phyloP scores from a whole-genome alignment of 805 yeast species.

The Suhomyces tanzawaensis region DNA sequence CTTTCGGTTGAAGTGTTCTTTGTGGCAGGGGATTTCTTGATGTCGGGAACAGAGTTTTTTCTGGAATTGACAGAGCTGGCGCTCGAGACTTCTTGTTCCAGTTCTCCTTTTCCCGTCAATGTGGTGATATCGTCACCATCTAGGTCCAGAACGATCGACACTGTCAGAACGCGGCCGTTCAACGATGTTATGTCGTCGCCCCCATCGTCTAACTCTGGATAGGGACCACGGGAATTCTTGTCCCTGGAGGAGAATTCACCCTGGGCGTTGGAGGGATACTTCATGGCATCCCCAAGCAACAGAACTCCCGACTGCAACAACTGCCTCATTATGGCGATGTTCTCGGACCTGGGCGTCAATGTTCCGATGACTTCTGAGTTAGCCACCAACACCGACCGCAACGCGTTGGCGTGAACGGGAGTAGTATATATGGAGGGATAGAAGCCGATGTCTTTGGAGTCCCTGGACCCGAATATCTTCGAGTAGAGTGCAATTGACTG shows the following conservation, averaged over 20 bases:
- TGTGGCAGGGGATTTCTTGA: background rate
- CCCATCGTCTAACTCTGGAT: conserved; percentile 12
- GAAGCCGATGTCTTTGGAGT: conserved; percentile 18
- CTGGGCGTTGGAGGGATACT: conserved; percentile 9
- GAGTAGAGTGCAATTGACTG: conserved; percentile 20
- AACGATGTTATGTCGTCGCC: conserved; percentile 24
- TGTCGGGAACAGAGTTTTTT: background rate
- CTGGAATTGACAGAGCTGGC: background rate
- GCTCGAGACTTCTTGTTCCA: background rate
- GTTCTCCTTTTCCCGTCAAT: conserved; percentile 10
- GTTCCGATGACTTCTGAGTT: conserved; percentile 16
- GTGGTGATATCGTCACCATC: conserved; percentile 24
- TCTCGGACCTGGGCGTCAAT: conserved; percentile 35
- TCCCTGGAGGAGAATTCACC: background rate
- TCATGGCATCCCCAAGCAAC: conserved; percentile 21
- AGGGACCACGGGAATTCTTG: too few species aligned
- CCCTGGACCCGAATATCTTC: conserved; percentile 19
- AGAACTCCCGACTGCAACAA: conserved; percentile 20
- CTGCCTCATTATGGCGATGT: conserved; percentile 10
- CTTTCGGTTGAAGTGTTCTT: too few species aligned
- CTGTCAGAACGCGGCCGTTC: conserved; percentile 8
- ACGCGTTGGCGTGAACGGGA: conserved; percentile 23
- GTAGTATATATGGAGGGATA: conserved; percentile 22
- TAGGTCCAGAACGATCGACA: conserved; percentile 6
- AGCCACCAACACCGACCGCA: conserved; percentile 20